A percentile compares a stretch with the other conserved stretches of the same genome.
Evolutionary conservation across 2,329 filamentous ascomycete genomes (phyloP).

Genomic region (Dissoconium aciculare): DNA sequence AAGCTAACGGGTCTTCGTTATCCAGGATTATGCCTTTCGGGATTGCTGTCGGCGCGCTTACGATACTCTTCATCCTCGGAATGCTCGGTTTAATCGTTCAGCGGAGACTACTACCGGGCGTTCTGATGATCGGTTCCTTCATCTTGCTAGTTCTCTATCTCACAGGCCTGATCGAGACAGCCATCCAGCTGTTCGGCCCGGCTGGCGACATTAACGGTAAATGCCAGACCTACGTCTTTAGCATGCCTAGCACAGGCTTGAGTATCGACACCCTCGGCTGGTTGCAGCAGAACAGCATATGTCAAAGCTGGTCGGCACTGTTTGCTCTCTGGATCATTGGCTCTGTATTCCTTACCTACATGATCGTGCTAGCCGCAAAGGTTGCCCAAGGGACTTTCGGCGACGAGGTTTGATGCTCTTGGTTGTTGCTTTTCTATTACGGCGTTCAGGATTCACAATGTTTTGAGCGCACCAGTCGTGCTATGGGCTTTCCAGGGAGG

Average conservation of each 20-base stretch:
- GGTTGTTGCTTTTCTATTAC: too few species aligned
- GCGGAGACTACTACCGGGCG: conserved; percentile 41
- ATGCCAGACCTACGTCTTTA: conserved; percentile 44
- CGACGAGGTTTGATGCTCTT: conserved; percentile 9
- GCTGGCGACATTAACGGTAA: conserved; percentile 42
- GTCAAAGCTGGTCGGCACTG: conserved; percentile 47
- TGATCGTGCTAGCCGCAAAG: conserved; percentile 42
- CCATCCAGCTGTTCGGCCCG: conserved; percentile 45
- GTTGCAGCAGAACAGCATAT: conserved; percentile 48
- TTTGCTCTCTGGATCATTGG: conserved; percentile 51
- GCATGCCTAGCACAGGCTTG: conserved; percentile 32
- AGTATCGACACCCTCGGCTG: conserved; percentile 44
- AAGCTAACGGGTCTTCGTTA: conserved; percentile 1
- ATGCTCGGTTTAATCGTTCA: conserved; percentile 43
- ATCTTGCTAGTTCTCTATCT: conserved; percentile 48
- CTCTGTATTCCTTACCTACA: conserved; percentile 49
- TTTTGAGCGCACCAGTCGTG: too few species aligned
- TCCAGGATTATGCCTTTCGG: conserved; percentile 50
- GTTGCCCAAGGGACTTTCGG: conserved; percentile 19
- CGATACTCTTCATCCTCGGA: conserved; percentile 43
- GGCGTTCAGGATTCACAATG: too few species aligned
- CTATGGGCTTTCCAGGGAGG: too few species aligned
- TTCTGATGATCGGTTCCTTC: conserved; percentile 46
- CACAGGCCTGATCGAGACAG: conserved; percentile 47
- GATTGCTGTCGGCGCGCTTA: conserved; percentile 42